Base-by-base conservation (phyloP, 1,139 yeast species). In the Blastobotrys petasosporus region DNA sequence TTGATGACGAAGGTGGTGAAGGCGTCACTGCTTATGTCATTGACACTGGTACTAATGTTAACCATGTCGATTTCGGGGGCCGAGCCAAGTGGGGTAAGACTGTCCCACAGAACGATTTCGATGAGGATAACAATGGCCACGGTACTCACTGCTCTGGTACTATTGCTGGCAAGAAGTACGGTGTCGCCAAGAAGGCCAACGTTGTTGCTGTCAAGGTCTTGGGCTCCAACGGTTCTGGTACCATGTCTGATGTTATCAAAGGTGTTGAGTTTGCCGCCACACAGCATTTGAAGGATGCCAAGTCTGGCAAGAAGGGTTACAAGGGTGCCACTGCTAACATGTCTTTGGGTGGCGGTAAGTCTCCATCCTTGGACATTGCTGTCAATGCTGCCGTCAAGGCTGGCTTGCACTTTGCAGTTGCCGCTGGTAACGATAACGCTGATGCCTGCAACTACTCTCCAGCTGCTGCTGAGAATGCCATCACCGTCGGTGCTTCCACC, bases 11-110 rank as follows among this genome's bases (percentile, higher is more conserved):
- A 47, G 97, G 86, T 51, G 97, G 97, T 58, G 78, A 80, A 60
- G 97, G 95, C 63, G 96, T 90, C 49, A 87, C 94, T 39, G 80
- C 95, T n/a, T 82, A 80, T 60, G 84, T 90, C 51, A 82, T 90
- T 60, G 97, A 90, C 70, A 90, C 97, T 39, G 97, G 97, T 71
- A 76, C 90, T 66, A 83, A 85, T 61, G 73, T 83, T 47, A 73
- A 76, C 51, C 97, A 88, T 68, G 76, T 71, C 47, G 95, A 88
- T 62, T 88, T 90, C 61, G 90, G 75, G 47, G 95, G 95, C 52
- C 84, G 98, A 68, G 98, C 97, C 53, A 63, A 60, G 41, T 90
- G 97, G 97, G 97, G 97, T 60, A 77, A 82, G 59, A 88, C 97
- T 39, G 75, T 92, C 55, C 96, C 97, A 47, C 62, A 68, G 39